Conservation (phyloP, 805 yeast species). For the Saturnispora sekii region DNA sequence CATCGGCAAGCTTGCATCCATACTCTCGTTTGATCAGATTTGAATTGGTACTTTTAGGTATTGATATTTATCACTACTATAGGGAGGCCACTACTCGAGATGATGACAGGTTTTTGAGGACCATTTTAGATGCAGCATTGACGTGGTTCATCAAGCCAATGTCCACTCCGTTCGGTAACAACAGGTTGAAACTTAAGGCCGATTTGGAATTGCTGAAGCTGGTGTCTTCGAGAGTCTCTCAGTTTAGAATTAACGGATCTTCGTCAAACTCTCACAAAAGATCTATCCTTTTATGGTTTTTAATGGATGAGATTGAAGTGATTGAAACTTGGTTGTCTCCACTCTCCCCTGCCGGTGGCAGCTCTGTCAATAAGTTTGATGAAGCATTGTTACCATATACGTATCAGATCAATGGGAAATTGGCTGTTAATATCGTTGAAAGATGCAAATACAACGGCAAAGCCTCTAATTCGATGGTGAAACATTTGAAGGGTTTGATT, state of each 20-base stretch:
- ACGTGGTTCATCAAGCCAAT: constrained; percentile 66
- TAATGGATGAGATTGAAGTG: constrained; percentile 66
- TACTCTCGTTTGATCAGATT: constrained; percentile 66
- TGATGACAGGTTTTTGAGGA: constrained; percentile 34
- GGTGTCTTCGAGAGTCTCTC: constrained; percentile 30
- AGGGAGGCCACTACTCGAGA: constrained; percentile 37
- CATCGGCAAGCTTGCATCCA: constrained; percentile 70
- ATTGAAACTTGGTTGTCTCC: constrained; percentile 74
- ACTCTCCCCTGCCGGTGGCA: constrained; percentile 33
- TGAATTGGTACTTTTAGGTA: constrained; percentile 59
- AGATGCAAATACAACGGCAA: constrained; percentile 33
- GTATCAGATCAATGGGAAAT: constrained; percentile 54
- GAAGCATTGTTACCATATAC: constrained; percentile 44
- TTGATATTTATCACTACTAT: constrained; percentile 55
- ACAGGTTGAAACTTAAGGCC: constrained; percentile 57
- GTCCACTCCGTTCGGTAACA: constrained; percentile 78
- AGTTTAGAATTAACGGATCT: constrained; percentile 11
- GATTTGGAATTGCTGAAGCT: constrained; percentile 54
- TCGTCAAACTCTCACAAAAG: constrained; percentile 38
- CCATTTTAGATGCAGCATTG: constrained; percentile 56
- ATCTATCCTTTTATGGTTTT: constrained; percentile 46
- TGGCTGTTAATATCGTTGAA: constrained; percentile 62
- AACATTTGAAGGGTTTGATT: constrained; percentile 36
- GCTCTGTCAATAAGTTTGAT: constrained; percentile 27
- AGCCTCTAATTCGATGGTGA: constrained; percentile 28